phyloP scores from a whole-genome alignment of 805 yeast species.

The Cyberlindnera meyerae region DNA sequence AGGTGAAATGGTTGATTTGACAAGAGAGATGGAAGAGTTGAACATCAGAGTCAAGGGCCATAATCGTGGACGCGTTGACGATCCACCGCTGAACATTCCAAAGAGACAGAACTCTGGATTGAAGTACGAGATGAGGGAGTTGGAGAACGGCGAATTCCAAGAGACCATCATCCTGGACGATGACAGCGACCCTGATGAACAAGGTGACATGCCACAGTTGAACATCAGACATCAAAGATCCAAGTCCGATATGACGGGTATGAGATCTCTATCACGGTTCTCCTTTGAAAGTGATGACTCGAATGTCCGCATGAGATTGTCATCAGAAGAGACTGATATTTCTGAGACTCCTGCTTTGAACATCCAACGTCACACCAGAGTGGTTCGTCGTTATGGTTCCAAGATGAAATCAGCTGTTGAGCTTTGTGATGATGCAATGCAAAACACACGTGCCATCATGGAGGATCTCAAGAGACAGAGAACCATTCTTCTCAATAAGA shows the following conservation, averaged over 20 bases:
- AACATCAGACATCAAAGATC: slow-evolving; percentile 7
- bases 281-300: slow-evolving; percentile 25
- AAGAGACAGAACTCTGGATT: slow-evolving; percentile 1
- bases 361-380: too few species aligned
- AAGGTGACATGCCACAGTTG: neutral
- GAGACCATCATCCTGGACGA: slow-evolving; percentile 24
- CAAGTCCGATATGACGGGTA: slow-evolving; percentile 9
- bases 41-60: slow-evolving; percentile 1
- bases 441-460: slow-evolving; percentile 18
- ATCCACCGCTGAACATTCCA: neutral
- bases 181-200: slow-evolving; percentile 10
- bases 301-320: slow-evolving; percentile 18
- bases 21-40: slow-evolving; percentile 1
- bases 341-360: neutral
- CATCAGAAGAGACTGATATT: neutral
- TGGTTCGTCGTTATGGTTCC: slow-evolving; percentile 12
- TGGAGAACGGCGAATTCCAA: slow-evolving; percentile 17
- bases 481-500: slow-evolving; percentile 16
- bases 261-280: slow-evolving; percentile 13
- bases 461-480: slow-evolving; percentile 23
- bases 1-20: slow-evolving; percentile 7
- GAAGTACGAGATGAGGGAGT: slow-evolving; percentile 15
- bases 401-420: slow-evolving; percentile 17
- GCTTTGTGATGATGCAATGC: slow-evolving; percentile 25
- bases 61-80: neutral